Evolutionary conservation across 192 early-diverging fungal species (phyloP).

Genomic region (Backusella sp.): DNA sequence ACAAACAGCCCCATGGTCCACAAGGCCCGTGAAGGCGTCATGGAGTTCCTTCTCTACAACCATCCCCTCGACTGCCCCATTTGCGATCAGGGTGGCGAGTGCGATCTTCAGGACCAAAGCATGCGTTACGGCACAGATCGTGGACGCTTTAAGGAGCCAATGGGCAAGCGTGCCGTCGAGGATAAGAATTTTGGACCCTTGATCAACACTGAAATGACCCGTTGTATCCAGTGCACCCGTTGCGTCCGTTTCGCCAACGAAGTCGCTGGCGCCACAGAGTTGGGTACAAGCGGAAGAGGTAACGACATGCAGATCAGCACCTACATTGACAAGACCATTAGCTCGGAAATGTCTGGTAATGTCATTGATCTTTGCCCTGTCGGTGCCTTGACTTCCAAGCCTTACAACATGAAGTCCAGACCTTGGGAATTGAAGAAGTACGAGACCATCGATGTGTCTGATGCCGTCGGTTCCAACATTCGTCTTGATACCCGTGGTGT

Average conservation of each 20-base stretch:
- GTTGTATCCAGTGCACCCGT: conserved; percentile 99
- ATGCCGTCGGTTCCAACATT: conserved; percentile 95
- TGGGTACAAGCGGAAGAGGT: conserved; percentile 94
- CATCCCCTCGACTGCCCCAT: conserved; percentile 99
- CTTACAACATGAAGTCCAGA: conserved; percentile 89
- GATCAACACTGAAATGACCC: conserved; percentile 95
- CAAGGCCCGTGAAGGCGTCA: conserved; percentile 93
- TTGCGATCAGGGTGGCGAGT: conserved; percentile 99
- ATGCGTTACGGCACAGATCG: conserved; percentile 95
- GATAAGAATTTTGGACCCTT: conserved; percentile 97
- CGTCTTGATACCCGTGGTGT: conserved; percentile 93
- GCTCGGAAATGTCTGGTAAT: conserved; percentile 96
- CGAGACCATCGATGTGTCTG: conserved; percentile 93
- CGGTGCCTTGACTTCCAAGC: conserved; percentile 96
- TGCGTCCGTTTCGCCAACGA: conserved; percentile 99
- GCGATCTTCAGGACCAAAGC: conserved; percentile 97
- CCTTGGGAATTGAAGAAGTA: conserved; percentile 98
- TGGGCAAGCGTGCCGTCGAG: conserved; percentile 93
- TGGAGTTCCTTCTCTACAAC: conserved; percentile 94
- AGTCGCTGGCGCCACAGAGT: conserved; percentile 92
- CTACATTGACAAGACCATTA: conserved; percentile 85
- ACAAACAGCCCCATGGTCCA: conserved; percentile 93
- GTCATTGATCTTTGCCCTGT: conserved; percentile 98
- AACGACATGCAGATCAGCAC: conserved; percentile 99
- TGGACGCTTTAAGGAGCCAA: conserved; percentile 79